phyloP scores from a whole-genome alignment of 2,329 filamentous ascomycete genomes.

The Dothistroma pini region DNA sequence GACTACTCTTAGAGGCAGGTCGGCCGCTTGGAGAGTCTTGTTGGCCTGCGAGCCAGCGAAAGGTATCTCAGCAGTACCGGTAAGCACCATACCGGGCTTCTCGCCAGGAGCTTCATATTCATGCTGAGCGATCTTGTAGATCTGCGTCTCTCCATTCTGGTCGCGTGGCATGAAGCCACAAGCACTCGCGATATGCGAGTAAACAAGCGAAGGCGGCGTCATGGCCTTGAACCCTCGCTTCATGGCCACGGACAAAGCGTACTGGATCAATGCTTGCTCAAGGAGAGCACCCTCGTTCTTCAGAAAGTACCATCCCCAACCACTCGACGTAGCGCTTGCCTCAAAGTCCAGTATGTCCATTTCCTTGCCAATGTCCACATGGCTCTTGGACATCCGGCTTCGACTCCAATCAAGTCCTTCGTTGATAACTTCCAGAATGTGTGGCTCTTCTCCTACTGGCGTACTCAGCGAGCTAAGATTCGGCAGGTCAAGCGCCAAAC shows the following conservation, averaged over 20 bases:
- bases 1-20: slow-evolving; percentile 74
- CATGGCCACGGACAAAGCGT: slow-evolving; percentile 70
- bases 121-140: slow-evolving; percentile 69
- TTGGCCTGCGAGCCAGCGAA: slow-evolving; percentile 87
- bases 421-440: slow-evolving; percentile 75
- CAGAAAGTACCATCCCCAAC: slow-evolving; percentile 98
- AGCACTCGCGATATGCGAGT: slow-evolving; percentile 81
- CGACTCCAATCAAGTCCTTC: neutral
- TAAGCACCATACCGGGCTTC: slow-evolving; percentile 69
- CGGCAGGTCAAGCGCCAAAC: slow-evolving; percentile 45
- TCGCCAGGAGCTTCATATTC: slow-evolving; percentile 58
- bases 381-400: slow-evolving; percentile 22
- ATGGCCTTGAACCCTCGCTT: slow-evolving; percentile 74
- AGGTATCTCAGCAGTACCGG: slow-evolving; percentile 91
- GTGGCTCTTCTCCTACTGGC: slow-evolving; percentile 64
- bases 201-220: slow-evolving; percentile 84
- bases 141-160: slow-evolving; percentile 83
- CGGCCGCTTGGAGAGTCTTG: slow-evolving; percentile 58
- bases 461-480: slow-evolving; percentile 79
- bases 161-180: slow-evolving; percentile 96
- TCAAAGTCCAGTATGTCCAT: slow-evolving; percentile 91
- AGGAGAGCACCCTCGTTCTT: slow-evolving; percentile 86
- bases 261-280: slow-evolving; percentile 91
- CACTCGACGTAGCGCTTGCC: slow-evolving; percentile 72
- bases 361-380: slow-evolving; percentile 75